phyloP scores from a whole-genome alignment of 1,139 yeast species.

The Kodamaea sp. region DNA sequence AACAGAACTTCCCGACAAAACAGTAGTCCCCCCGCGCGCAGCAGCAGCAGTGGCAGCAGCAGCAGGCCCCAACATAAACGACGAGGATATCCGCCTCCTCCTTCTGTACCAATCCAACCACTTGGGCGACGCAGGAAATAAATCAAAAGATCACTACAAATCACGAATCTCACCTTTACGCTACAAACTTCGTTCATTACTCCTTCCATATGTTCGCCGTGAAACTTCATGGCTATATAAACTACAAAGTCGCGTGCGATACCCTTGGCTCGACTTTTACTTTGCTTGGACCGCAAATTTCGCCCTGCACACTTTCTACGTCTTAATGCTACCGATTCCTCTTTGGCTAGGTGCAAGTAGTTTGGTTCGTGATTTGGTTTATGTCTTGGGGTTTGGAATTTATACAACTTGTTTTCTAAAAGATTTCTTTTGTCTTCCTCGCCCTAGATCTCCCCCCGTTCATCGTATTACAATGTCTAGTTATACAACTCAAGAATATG shows the following conservation, averaged over 20 bases:
- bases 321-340: conserved; percentile 79
- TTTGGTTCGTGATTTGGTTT: conserved; percentile 66
- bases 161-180: conserved; percentile 56
- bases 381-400: conserved; percentile 81
- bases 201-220: conserved; percentile 57
- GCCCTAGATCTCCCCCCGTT: conserved; percentile 91
- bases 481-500: conserved; percentile 88
- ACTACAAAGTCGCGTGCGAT: conserved; percentile 53
- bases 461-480: conserved; percentile 86
- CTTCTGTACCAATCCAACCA: conserved; percentile 13
- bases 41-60: conserved; percentile 5
- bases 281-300: conserved; percentile 88
- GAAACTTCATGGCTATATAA: conserved; percentile 64
- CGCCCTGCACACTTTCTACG: conserved; percentile 93
- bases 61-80: conserved; percentile 10
- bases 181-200: conserved; percentile 49
- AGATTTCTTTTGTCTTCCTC: conserved; percentile 83
- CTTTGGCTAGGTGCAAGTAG: conserved; percentile 74
- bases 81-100: conserved; percentile 14
- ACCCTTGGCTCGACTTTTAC: conserved; percentile 60
- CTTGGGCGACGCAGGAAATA: conserved; percentile 66
- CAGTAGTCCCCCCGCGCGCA: not conserved
- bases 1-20: no score
- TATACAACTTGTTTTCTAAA: conserved; percentile 73
- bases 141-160: conserved; percentile 62